phyloP scores from a whole-genome alignment of 495 filamentous ascomycete genomes.

The Baudoinia panamericana region DNA sequence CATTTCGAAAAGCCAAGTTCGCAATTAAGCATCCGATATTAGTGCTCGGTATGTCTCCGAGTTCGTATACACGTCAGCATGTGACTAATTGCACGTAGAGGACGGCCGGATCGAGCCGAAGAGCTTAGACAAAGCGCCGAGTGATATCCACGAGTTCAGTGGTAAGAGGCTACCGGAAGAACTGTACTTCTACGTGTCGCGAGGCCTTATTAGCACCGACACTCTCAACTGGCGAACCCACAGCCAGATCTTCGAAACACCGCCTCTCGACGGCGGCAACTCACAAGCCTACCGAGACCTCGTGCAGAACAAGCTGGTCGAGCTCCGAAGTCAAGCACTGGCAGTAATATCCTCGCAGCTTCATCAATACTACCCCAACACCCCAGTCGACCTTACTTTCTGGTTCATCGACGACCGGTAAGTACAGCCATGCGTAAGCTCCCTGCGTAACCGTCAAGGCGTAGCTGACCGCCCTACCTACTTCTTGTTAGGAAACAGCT shows the following conservation, averaged over 20 bases:
- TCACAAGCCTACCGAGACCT: constrained; percentile 70
- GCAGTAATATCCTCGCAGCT: constrained; percentile 63
- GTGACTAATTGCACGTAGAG: no score
- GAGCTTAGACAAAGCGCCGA: constrained; percentile 53
- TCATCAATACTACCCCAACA: constrained; percentile 65
- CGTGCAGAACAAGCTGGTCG: constrained; percentile 54
- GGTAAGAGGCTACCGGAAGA: constrained; percentile 82
- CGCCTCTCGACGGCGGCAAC: constrained; percentile 70
- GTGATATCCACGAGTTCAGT: constrained; percentile 76
- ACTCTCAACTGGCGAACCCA: constrained; percentile 69
- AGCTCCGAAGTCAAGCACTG: constrained; percentile 60
- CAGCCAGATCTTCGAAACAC: constrained; percentile 56
- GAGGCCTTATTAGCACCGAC: constrained; percentile 64
- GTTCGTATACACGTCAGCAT: no score
- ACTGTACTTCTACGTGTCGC: constrained; percentile 80
- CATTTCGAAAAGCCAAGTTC: constrained; percentile 71
- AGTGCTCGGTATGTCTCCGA: constrained; percentile 56
- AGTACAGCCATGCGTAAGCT: no score
- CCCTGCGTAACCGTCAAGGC: no score
- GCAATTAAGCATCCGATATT: constrained; percentile 76
- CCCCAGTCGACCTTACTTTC: constrained; percentile 57
- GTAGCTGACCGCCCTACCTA: no score
- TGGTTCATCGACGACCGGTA: constrained; percentile 85
- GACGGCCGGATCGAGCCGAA: constrained; percentile 62
- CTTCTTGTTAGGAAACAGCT: constrained; percentile 48